Percentiles rank a stretch among this genome's conserved stretches.
These are phyloP conservation scores for Skeletonema marinoi DNA, from an alignment of 108 stramenopile genomes.

Conservation along the genomic window DNA sequence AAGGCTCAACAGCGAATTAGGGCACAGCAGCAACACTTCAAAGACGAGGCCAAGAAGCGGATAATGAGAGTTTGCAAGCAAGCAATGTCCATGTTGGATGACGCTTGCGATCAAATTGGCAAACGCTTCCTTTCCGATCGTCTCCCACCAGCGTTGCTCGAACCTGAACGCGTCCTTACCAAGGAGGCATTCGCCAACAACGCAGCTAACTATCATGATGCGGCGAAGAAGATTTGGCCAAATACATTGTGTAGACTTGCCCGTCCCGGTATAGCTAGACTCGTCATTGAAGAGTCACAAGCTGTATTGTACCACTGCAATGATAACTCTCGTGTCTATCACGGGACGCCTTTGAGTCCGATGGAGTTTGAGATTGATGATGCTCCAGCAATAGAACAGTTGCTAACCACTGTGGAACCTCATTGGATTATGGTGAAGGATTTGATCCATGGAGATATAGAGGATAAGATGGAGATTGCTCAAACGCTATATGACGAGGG, in stretches of 20 bases:
- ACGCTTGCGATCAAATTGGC: conserved; percentile 94
- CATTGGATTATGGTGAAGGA: conserved; percentile 87
- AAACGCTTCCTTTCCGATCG: conserved; percentile 91
- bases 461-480: conserved; percentile 89
- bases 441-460: conserved; percentile 87
- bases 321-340: conserved; percentile 91
- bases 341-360: conserved; percentile 86
- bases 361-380: conserved; percentile 98
- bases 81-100: conserved; percentile 85
- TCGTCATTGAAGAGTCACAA: conserved; percentile 91
- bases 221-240: conserved; percentile 65
- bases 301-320: conserved; percentile 96
- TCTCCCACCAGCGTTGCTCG: conserved; percentile 85
- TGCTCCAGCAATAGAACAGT: conserved; percentile 91
- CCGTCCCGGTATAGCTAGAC: conserved; percentile 87
- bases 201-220: conserved; percentile 27
- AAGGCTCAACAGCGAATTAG: conserved; percentile 22
- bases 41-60: conserved; percentile 74
- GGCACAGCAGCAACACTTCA: conserved; percentile 56
- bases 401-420: conserved; percentile 88
- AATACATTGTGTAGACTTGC: conserved; percentile 79
- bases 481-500: conserved; percentile 89
- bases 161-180: conserved; percentile 55
- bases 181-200: conserved; percentile 43
- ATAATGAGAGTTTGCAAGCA: conserved; percentile 84